Evolutionary conservation across 306 rosid species (phyloP), one percentile per base, ranked within the genome.

Genomic region (Begonia peltatifolia): DNA sequence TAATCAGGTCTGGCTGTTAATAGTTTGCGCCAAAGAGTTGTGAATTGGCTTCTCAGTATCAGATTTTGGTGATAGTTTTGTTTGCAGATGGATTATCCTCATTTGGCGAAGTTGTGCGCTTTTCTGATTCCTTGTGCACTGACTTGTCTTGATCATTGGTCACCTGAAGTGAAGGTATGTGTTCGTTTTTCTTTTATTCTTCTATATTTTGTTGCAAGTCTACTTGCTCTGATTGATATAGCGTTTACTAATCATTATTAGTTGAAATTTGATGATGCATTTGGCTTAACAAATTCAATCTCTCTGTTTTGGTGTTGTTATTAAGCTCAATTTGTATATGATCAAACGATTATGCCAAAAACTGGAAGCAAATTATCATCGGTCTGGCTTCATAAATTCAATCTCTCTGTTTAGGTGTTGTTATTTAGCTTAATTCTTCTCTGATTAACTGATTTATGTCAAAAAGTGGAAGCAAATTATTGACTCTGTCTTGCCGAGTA

Each of bases 81-180:
- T 48, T 56, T 54, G 41, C 59, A 90, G 95, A 74, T 90, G 74
- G 84, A 66, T 66, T 69, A 71, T 76, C 90, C 99, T 56, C 79
- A 71, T 76, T 71, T 76, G 76, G 82, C 87, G 17, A 86, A 80
- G 71, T 58, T 80, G 68, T 73, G 86, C 68, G 56, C 72, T 51
- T 71, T 81, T 67, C 79, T 86, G 79, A 71, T 86, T 69, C 99
- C 99, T 63, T 83, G 92, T 75, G 94, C 79, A 9, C 61, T 90
- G 64, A 90, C 84, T 23, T 76, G 86, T 53, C 73, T 83, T 12
- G 97, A 90, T 77, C 97, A 90, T 61, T 90, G 95, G 99, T 85
- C 95, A 3, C 79, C 94, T 0, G 95, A 69, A 52, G 82, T 90
- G 73, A 90, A 90, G 79, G 99, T 86, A 80, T 35, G 83, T 17